phyloP scores from a whole-genome alignment of 2,329 filamentous ascomycete genomes.

The Alternaria panax region DNA sequence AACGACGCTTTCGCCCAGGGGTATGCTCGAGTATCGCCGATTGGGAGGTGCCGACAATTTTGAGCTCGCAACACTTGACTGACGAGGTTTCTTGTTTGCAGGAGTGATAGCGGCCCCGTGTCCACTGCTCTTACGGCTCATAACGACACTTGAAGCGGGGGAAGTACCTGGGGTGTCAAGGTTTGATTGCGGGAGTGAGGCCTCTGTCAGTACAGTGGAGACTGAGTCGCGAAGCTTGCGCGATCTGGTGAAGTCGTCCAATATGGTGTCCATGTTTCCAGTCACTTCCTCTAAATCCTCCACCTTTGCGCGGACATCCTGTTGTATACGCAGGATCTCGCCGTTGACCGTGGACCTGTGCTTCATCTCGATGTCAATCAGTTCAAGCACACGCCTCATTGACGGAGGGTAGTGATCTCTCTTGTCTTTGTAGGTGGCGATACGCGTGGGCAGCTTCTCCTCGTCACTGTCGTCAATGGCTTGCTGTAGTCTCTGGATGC shows the following conservation, averaged over 20 bases:
- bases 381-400: slow-evolving; percentile 86
- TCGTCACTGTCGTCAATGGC: slow-evolving; percentile 78
- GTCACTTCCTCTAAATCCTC: slow-evolving; percentile 78
- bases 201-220: slow-evolving; percentile 86
- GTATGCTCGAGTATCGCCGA: slow-evolving; percentile 59
- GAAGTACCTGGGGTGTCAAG: slow-evolving; percentile 68
- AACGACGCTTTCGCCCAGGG: slow-evolving; percentile 37
- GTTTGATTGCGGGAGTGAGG: slow-evolving; percentile 72
- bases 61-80: slow-evolving; percentile 55
- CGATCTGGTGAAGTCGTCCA: slow-evolving; percentile 73
- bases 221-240: slow-evolving; percentile 90
- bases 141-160: slow-evolving; percentile 70
- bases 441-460: slow-evolving; percentile 67
- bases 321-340: slow-evolving; percentile 85
- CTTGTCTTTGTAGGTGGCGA: slow-evolving; percentile 94
- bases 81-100: slow-evolving; percentile 55
- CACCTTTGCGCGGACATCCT: slow-evolving; percentile 86
- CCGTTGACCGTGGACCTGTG: slow-evolving; percentile 97
- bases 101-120: slow-evolving; percentile 55
- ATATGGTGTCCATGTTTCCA: slow-evolving; percentile 73
- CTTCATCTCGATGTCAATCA: slow-evolving; percentile 94
- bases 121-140: slow-evolving; percentile 60
- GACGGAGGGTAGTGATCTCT: slow-evolving; percentile 92
- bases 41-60: slow-evolving; percentile 51
- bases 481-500: slow-evolving; percentile 81